These are phyloP conservation scores for Fraxinus nigra DNA, from an alignment of 305 asterid genomes.

Conservation along the genomic window DNA sequence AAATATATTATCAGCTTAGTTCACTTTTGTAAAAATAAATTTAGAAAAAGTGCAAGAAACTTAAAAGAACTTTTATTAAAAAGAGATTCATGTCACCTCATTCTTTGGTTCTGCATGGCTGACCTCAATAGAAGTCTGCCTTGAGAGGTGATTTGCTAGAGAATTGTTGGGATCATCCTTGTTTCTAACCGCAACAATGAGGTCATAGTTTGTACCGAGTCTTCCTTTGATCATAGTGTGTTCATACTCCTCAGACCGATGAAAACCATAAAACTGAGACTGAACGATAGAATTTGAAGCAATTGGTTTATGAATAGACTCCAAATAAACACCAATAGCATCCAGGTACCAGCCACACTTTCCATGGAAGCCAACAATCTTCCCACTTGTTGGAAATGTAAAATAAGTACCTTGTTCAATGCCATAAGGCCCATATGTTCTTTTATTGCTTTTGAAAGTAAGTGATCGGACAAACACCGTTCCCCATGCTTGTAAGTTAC, in stretches of 20 bases:
- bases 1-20: neutral
- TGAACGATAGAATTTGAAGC: conserved; percentile 28
- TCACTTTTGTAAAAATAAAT: neutral
- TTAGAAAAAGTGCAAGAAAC: neutral
- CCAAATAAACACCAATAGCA: conserved; percentile 64
- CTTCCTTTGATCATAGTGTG: conserved; percentile 65
- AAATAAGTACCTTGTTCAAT: conserved; percentile 58
- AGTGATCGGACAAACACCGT: conserved; percentile 51
- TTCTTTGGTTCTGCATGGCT: conserved; percentile 27
- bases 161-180: conserved; percentile 35
- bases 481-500: conserved; percentile 57
- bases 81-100: conserved; percentile 24
- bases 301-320: conserved; percentile 33
- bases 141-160: conserved; percentile 12
- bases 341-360: conserved; percentile 64
- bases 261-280: conserved; percentile 29
- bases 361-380: conserved; percentile 78
- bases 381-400: conserved; percentile 47
- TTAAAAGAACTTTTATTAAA: neutral
- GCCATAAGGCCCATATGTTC: conserved; percentile 67
- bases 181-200: conserved; percentile 59
- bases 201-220: conserved; percentile 51
- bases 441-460: conserved; percentile 58
- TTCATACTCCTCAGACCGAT: conserved; percentile 33
- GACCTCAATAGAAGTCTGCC: conserved; percentile 30